phyloP scores from a whole-genome alignment of 257 asterid genomes.

The Gardenia jasminoides region DNA sequence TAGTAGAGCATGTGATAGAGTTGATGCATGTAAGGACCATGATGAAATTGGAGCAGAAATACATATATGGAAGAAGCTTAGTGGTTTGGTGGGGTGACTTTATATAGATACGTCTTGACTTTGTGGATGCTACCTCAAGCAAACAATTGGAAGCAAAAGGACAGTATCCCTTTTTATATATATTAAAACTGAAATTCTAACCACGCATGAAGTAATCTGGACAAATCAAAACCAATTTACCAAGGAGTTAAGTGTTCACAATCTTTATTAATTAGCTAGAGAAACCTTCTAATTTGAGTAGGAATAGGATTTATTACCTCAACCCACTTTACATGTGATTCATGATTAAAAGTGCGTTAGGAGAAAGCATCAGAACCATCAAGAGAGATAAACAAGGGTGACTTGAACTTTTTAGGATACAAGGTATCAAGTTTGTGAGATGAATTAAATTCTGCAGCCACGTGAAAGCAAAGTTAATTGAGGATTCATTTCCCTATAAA shows the following conservation, averaged over 20 bases:
- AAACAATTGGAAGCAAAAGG: neutral
- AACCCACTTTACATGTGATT: too few relatives aligned
- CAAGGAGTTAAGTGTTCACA: neutral
- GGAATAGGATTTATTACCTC: too few relatives aligned
- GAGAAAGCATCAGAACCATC: too few relatives aligned
- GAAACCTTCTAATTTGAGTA: neutral
- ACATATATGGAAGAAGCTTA: neutral
- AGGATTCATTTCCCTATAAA: neutral
- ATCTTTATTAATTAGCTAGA: too few relatives aligned
- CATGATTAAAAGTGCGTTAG: too few relatives aligned
- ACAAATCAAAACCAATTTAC: too few relatives aligned
- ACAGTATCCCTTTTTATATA: neutral
- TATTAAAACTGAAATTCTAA: neutral
- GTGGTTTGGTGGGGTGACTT: conserved; percentile 4
- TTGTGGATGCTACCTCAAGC: neutral
- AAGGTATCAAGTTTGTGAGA: neutral
- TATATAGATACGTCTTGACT: neutral
- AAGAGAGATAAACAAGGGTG: neutral
- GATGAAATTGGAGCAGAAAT: neutral
- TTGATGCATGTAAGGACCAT: neutral
- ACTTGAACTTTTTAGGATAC: neutral
- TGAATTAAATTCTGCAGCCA: neutral
- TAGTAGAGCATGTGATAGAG: neutral
- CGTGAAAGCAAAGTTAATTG: neutral
- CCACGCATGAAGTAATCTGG: neutral